phyloP scores from a whole-genome alignment of 305 asterid genomes.

The Euphrasia arctica region DNA sequence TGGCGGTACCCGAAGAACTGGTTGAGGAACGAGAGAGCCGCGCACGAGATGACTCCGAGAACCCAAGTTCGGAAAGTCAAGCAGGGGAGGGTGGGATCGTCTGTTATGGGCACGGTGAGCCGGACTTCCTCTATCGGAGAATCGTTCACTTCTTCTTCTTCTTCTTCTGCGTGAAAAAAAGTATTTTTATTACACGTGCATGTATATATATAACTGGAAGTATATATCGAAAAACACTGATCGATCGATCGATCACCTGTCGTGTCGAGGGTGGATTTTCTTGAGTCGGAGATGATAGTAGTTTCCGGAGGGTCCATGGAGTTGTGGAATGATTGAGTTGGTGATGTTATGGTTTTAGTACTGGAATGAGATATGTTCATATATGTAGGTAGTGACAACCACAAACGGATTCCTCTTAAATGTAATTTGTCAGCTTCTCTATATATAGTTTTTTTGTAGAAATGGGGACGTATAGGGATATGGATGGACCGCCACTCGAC shows the following conservation, averaged over 20 bases:
- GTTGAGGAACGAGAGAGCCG: conserved; percentile 46
- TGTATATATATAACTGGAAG: too few relatives aligned
- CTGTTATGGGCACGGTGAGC: conserved; percentile 60
- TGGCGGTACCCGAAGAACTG: conserved; percentile 67
- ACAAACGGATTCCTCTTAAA: conserved; percentile 19
- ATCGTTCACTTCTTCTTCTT: conserved; percentile 49
- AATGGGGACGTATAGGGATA: too few relatives aligned
- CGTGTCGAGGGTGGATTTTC: conserved; percentile 14
- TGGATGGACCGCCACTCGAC: too few relatives aligned
- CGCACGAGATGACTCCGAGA: conserved; percentile 56
- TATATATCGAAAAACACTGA: not conserved
- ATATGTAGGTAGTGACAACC: conserved; percentile 29
- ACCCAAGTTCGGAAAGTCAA: conserved; percentile 69
- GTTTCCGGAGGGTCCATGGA: conserved; percentile 34
- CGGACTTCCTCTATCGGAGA: conserved; percentile 68
- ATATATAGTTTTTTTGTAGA: too few relatives aligned
- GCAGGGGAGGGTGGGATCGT: conserved; percentile 64
- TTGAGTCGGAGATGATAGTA: conserved; percentile 8
- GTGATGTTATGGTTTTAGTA: conserved; percentile 1
- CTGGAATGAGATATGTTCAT: conserved; percentile 24
- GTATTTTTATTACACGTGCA: too few relatives aligned
- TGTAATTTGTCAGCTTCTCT: conserved; percentile 6
- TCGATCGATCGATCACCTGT: not conserved
- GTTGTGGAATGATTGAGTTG: not conserved
- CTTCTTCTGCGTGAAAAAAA: too few relatives aligned